These are phyloP conservation scores for Yamadazyma philogaea DNA, from an alignment of 805 yeast species.

Conservation along the genomic window DNA sequence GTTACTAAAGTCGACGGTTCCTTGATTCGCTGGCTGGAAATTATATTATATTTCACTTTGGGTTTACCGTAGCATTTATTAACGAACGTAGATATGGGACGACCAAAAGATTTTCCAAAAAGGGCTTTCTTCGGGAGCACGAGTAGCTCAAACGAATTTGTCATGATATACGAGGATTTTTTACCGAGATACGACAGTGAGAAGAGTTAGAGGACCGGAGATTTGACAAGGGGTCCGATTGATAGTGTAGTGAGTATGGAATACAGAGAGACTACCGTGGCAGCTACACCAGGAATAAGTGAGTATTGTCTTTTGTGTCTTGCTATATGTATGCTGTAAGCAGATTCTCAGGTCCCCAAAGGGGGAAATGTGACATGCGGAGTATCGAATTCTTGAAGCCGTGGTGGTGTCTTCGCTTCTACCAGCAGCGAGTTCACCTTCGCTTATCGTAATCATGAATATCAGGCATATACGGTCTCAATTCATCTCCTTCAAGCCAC, in stretches of 20 bases:
- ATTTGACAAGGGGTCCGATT: no score
- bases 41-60: conserved; percentile 40
- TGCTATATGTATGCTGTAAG: no score
- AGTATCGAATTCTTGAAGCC: no score
- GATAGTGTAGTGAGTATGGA: no score
- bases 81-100: conserved; percentile 23
- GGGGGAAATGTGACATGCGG: no score
- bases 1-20: conserved; percentile 15
- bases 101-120: neutral
- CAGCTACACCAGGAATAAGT: no score
- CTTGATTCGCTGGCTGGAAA: conserved; percentile 42
- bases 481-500: conserved; percentile 56
- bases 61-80: conserved; percentile 53
- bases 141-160: conserved; percentile 2
- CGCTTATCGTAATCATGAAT: conserved; percentile 56
- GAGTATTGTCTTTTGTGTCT: no score
- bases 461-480: conserved; percentile 55
- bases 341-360: no score
- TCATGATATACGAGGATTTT: neutral
- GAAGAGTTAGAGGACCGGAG: no score
- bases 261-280: no score
- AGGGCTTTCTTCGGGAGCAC: conserved; percentile 1
- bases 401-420: no score
- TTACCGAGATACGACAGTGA: no score
- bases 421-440: neutral